Base-by-base conservation (phyloP, 768 basidiomycete species). In the Lyophyllum atratum region DNA sequence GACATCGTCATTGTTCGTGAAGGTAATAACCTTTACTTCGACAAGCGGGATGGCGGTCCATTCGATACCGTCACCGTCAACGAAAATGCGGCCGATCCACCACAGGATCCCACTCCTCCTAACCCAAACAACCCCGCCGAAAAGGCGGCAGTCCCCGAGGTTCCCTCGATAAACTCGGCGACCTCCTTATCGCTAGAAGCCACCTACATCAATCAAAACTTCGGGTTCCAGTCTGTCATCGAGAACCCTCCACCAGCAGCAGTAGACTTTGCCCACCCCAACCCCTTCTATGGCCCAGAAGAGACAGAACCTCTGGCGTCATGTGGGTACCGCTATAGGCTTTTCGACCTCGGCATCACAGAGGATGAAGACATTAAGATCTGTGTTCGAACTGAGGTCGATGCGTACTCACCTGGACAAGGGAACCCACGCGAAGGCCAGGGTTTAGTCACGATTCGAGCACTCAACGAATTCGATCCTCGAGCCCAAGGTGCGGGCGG, bases 131-230 rank as follows among this genome's bases (percentile, higher is more conserved):
- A 91, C 59, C 86, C 87, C 1, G 67, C 72, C n/a, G 90, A 90
- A 65, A 91, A 88, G 64, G 62, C 72, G 3, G 71, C 80, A 1
- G 73, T 73, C 5, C 84, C 84, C 22, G 95, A 95, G 63, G 76
- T 81, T 1, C 89, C 92, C 6, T 85, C 90, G 4, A 94, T 98
- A 73, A 99, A 99, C 75, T 86, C 93, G 5, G 92, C 95, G 1
- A 92, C 92, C 4, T 94, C 93, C 0, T 80, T 99, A 25, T 95
- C 96, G 0, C 82, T 98, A 31, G 97, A 99, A 74, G 97, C 97
- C 5, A 98, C 95, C 25, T 98, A 95, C 75, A 93, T 99, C 79
- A 98, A 98, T 78, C 93, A 96, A 70, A 98, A 98, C 74, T 99
- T 98, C 66, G 88, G 90, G 24, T 97, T 96, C 83, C 97, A 99